Conservation (phyloP, 1,139 yeast species). For the Zhuliangozyma blackwelliae region DNA sequence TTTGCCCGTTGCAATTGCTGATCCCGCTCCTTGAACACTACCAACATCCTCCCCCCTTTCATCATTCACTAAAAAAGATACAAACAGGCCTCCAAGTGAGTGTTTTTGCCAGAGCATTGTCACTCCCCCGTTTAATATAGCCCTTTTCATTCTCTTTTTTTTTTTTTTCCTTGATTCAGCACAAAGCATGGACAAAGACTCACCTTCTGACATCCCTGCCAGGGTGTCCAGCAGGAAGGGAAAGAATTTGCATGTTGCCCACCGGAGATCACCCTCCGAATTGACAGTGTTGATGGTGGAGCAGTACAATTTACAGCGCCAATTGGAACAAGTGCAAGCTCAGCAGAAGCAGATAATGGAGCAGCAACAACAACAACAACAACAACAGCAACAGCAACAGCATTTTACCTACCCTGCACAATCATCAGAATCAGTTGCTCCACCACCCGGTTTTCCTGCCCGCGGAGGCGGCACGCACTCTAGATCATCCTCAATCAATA, state of each 20-base stretch:
- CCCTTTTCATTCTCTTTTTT: no score
- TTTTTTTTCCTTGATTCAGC: no score
- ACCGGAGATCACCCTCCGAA: slow-evolving; percentile 90
- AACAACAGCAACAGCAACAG: slow-evolving; percentile 16
- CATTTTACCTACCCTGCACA: background rate
- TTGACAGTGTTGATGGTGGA: slow-evolving; percentile 93
- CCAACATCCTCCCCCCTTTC: no score
- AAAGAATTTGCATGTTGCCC: slow-evolving; percentile 75
- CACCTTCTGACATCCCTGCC: slow-evolving; percentile 11
- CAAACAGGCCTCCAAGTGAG: no score
- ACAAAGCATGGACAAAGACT: no score
- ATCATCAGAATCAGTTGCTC: slow-evolving; percentile 22
- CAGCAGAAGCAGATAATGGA: slow-evolving; percentile 85
- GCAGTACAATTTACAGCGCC: slow-evolving; percentile 89
- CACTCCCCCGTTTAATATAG: no score
- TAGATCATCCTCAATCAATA: slow-evolving; percentile 31
- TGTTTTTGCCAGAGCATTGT: no score
- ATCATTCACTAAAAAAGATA: no score
- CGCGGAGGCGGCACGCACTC: slow-evolving; percentile 22
- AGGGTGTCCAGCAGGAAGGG: slow-evolving; percentile 21
- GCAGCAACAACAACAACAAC: slow-evolving; percentile 50
- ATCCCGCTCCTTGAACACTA: no score
- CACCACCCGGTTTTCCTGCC: slow-evolving; percentile 21
- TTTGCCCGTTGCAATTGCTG: no score
- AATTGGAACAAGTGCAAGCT: slow-evolving; percentile 83